Evolutionary conservation across 202 grass and related monocot species (phyloP), one percentile per base, ranked within the genome.

Genomic region (Carex sylvatica): DNA sequence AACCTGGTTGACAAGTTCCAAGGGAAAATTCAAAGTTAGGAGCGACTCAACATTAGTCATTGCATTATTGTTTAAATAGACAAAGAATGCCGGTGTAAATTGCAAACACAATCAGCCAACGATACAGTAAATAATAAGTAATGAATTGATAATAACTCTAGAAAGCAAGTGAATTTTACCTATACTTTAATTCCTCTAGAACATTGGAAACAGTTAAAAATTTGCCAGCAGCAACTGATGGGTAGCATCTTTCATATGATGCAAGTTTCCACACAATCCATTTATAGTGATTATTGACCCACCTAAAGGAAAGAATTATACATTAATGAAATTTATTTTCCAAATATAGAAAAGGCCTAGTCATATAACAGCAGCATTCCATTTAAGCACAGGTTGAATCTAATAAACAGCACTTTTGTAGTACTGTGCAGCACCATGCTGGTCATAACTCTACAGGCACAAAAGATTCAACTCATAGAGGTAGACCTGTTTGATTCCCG

Each of bases 241-340:
- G 87, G 82, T 95, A 98, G 78, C 90, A 90, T 83, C 95, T 91
- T 72, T 98, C 95, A 11, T 93, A 87, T 67, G 89, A 93, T 87
- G 91, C 91, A 89, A 95, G 89, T 83, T 98, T 98, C 95, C 95
- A 98, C 14, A 98, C 83, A 70, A 98, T 93, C 92, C 92, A 95
- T 87, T 93, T 98, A 78, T 98, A 95, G 79, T 98, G 95, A 69
- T 98, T 98, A 79, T 58, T 66, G 56, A 93, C 91, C 95, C 92
- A 98, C 83, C 92, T 98, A 92, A 86, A 89, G 83, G 30, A 91
- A 70, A 72, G 74, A 93, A 33, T 74, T 52, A 71, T 44, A 76
- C 78, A 69, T 74, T 47, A 87, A 84, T 76, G 12, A 83, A 78
- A 80, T 18, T 77, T 56, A 56, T 19, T n/a, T 76, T 77, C 15